A percentile compares a stretch with the other conserved stretches of the same genome.
Conservation (phyloP, 306 rosid genomes). For the Lathyrus aphaca region DNA sequence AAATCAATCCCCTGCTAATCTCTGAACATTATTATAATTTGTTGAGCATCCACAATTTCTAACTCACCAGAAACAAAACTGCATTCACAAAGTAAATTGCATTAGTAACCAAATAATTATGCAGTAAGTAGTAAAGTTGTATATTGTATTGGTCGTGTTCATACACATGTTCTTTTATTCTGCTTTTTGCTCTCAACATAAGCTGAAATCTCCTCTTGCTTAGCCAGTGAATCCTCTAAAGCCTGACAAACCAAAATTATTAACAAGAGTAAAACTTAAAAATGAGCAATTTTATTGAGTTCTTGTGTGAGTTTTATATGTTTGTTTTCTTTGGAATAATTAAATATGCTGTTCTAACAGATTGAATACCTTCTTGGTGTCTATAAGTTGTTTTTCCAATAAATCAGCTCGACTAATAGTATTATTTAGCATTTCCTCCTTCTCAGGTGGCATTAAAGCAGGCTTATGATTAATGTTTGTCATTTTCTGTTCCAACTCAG, state of each 20-base stretch:
- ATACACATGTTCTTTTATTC: slow-evolving; percentile 52
- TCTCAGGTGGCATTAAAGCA: slow-evolving; percentile 60
- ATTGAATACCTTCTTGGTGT: slow-evolving; percentile 68
- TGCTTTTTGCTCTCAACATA: slow-evolving; percentile 66
- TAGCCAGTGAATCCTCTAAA: slow-evolving; percentile 65
- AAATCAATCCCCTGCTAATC: slow-evolving; percentile 18
- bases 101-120: slow-evolving; percentile 23
- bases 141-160: slow-evolving; percentile 19
- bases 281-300: not conserved
- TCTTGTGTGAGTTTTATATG: not conserved
- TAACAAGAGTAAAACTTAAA: not conserved
- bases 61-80: slow-evolving; percentile 42
- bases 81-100: slow-evolving; percentile 34
- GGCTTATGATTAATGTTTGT: slow-evolving; percentile 51
- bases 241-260: slow-evolving; percentile 50
- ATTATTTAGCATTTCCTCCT: slow-evolving; percentile 68
- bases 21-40: slow-evolving; percentile 34
- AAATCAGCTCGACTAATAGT: slow-evolving; percentile 58
- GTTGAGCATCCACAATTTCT: slow-evolving; percentile 19
- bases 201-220: slow-evolving; percentile 70
- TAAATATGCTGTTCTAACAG: not conserved
- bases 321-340: not conserved
- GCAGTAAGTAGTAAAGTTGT: slow-evolving; percentile 15
- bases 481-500: slow-evolving; percentile 75
- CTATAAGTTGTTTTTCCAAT: slow-evolving; percentile 68